Conservation (phyloP, 306 rosid species). For the Datisca glomerata region DNA sequence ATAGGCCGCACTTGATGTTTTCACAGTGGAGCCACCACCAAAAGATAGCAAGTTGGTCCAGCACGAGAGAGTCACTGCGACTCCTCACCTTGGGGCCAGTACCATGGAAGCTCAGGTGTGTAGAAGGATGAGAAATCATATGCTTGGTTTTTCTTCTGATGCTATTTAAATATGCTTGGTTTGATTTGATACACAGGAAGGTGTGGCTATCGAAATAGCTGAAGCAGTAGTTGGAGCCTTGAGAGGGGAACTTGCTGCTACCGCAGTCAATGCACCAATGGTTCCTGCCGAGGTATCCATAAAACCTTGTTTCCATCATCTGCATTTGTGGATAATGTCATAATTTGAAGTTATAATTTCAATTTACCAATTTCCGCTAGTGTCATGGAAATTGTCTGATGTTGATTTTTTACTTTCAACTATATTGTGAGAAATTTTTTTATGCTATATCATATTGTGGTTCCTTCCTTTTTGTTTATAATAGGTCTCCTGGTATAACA, state of each 20-base stretch:
- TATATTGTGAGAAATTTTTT: no score
- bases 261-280: slow-evolving; percentile 99
- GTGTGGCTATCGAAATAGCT: slow-evolving; percentile 96
- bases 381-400: no score
- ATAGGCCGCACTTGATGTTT: slow-evolving; percentile 96
- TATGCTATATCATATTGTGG: no score
- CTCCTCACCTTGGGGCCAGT: slow-evolving; percentile 99
- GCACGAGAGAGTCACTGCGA: slow-evolving; percentile 85
- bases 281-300: slow-evolving; percentile 85
- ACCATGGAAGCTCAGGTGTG: slow-evolving; percentile 91
- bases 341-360: no score
- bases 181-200: slow-evolving; percentile 67
- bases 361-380: no score
- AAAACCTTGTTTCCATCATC: neutral
- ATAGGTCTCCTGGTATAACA: no score
- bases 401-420: no score
- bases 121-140: slow-evolving; percentile 5
- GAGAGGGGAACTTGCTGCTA: slow-evolving; percentile 92
- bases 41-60: slow-evolving; percentile 58
- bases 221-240: slow-evolving; percentile 96
- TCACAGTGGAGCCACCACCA: slow-evolving; percentile 76
- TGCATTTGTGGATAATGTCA: no score
- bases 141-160: slow-evolving; percentile 3
- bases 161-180: slow-evolving; percentile 8
- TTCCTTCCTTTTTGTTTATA: no score